phyloP scores from a whole-genome alignment of 768 basidiomycete genomes.

The Sporobolomyces roseus region DNA sequence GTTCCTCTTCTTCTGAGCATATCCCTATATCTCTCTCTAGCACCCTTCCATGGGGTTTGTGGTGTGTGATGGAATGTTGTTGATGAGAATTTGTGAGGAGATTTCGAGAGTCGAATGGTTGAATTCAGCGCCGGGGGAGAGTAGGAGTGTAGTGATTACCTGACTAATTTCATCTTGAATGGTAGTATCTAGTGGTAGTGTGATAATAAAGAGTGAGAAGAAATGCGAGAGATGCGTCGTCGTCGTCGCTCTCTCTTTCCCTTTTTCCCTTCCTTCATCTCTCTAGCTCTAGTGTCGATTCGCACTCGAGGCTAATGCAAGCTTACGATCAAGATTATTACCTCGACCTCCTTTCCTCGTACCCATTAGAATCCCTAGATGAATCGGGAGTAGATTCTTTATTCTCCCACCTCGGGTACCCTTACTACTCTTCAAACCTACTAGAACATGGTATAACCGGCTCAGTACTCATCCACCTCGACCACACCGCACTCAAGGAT shows the following conservation, averaged over 20 bases:
- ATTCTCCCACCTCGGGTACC: constrained; percentile 70
- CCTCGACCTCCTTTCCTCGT: not conserved
- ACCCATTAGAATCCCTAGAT: constrained; percentile 39
- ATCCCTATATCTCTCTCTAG: too few species aligned
- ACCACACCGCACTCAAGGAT: constrained; percentile 76
- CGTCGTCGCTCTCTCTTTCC: not conserved
- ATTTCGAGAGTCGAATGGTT: not conserved
- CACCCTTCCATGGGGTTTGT: too few species aligned
- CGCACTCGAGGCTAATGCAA: constrained; percentile 8
- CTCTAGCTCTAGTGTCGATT: not conserved
- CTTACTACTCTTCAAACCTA: constrained; percentile 78
- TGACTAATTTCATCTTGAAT: constrained; percentile 35
- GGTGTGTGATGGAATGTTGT: too few species aligned
- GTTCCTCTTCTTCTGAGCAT: too few species aligned
- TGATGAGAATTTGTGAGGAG: too few species aligned
- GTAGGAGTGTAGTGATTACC: constrained; percentile 14
- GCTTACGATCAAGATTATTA: not conserved
- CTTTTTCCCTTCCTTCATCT: not conserved
- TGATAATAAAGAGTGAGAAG: not conserved
- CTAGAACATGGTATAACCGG: constrained; percentile 88
- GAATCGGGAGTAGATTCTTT: constrained; percentile 64
- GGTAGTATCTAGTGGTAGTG: not conserved
- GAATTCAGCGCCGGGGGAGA: too few species aligned
- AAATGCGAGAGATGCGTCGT: not conserved
- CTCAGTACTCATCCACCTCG: constrained; percentile 77